Conservation (phyloP, 768 basidiomycete genomes). For the Hericium erinaceus region DNA sequence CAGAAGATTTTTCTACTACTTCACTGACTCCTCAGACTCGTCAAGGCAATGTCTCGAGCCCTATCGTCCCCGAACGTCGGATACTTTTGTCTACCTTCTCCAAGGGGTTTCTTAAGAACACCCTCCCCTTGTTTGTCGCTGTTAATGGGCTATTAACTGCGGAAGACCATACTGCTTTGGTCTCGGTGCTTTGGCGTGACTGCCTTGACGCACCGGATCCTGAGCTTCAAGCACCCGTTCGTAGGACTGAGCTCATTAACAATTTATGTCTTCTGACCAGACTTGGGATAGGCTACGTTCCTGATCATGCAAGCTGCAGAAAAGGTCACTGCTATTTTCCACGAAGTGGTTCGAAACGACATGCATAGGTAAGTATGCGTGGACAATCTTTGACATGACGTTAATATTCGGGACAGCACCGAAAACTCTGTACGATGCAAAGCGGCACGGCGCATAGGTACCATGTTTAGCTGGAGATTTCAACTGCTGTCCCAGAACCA, state of each 20-base stretch:
- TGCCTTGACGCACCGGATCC: constrained; percentile 32
- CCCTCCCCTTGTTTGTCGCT: constrained; percentile 53
- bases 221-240: constrained; percentile 40
- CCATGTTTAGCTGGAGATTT: constrained; percentile 58
- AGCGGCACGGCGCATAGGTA: constrained; percentile 46
- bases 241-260: constrained; percentile 14
- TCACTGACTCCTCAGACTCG: no score
- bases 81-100: constrained; percentile 6
- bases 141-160: constrained; percentile 44
- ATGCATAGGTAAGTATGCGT: constrained; percentile 4
- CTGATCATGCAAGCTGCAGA: constrained; percentile 25
- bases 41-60: neutral
- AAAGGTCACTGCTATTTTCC: neutral
- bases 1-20: no score
- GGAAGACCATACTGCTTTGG: constrained; percentile 43
- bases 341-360: constrained; percentile 3
- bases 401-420: constrained; percentile 27
- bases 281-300: neutral
- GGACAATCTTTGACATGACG: neutral
- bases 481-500: constrained; percentile 57
- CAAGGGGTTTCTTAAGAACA: constrained; percentile 18
- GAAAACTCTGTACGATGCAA: constrained; percentile 38
- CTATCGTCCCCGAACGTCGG: constrained; percentile 5
- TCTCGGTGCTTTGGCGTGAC: constrained; percentile 48
- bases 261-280: neutral